Conservation (phyloP, 257 asterid species). For the Primulina tabacum region DNA sequence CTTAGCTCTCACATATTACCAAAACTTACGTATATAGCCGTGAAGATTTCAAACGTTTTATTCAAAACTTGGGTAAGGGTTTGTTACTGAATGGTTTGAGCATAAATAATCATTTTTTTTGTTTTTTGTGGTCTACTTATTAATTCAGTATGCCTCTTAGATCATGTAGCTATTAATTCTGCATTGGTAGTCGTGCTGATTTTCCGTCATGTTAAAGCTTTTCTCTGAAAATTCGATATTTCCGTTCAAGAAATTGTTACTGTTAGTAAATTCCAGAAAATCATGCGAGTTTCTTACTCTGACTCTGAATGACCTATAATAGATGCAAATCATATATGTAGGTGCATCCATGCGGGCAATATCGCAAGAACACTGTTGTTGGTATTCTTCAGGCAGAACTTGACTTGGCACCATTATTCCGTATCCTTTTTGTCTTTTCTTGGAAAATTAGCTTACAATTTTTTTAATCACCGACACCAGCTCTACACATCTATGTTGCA, state of each 20-base stretch:
- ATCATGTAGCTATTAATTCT: background rate
- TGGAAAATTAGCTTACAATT: constrained; percentile 13
- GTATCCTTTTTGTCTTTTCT: constrained; percentile 54
- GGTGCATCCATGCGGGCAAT: constrained; percentile 99
- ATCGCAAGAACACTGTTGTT: constrained; percentile 87
- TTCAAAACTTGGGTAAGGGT: too few relatives aligned
- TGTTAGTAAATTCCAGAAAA: background rate
- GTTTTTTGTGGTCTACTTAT: background rate
- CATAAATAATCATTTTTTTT: background rate
- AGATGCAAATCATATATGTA: constrained; percentile 26
- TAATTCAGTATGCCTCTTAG: background rate
- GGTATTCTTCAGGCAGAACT: constrained; percentile 96
- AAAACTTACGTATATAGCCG: background rate
- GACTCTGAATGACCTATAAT: constrained; percentile 7
- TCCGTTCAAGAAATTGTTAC: background rate
- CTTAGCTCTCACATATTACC: background rate
- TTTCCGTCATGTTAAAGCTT: background rate
- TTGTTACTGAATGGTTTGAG: background rate
- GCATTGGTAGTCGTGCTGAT: background rate
- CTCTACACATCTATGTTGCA: background rate
- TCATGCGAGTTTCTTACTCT: background rate
- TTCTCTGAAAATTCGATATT: background rate
- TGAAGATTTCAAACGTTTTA: background rate
- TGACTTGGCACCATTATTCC: constrained; percentile 83
- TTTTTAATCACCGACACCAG: constrained; percentile 5